Base-by-base conservation (phyloP, 495 filamentous ascomycete genomes). In the Echria macrotheca region DNA sequence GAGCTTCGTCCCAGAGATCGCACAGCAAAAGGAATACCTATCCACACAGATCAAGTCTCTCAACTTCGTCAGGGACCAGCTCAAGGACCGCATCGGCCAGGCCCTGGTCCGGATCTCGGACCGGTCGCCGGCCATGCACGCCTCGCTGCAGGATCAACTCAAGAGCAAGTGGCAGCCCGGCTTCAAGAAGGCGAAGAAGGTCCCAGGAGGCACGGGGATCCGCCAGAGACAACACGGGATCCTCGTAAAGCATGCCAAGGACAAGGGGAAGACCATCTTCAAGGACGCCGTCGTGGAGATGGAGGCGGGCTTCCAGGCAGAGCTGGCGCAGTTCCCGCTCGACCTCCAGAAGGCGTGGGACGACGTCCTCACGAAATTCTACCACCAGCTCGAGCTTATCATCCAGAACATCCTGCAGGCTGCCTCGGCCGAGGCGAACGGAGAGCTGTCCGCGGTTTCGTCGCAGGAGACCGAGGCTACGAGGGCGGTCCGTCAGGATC, bases 381-480 rank as follows among this genome's bases (percentile, higher is more conserved):
- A 0, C 2, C 4, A 1, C 0, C 38, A 48, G 26, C 24, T 50
- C 1, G 18, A 32, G 9, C 28, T 54, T 5, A 33, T 54, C 14
- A 33, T 54, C 23, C 21, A 24, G 17, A 54, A 54, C 6, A 47
- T 53, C 9, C 22, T 53, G 9, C 12, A 52, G 22, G 18, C 14
- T 21, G 33, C 49, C n/a, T 25, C 41, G 19, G 33, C 44, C 18
- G 3, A 44, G 4, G 40, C 40, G 11, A n/a, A n/a, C 17, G 31
- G 12, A 10, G 31, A 3, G 12, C 31, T 35, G 3, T 15, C 31
- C 31, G n/a, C n/a, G n/a, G n/a, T n/a, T n/a, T n/a, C n/a, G n/a
- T n/a, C n/a, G n/a, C n/a, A n/a, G n/a, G n/a, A n/a, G n/a, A n/a
- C n/a, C n/a, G n/a, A n/a, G n/a, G n/a, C n/a, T n/a, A n/a, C n/a